phyloP scores from a whole-genome alignment of 768 basidiomycete species.

The Leccinum fibrillosum region DNA sequence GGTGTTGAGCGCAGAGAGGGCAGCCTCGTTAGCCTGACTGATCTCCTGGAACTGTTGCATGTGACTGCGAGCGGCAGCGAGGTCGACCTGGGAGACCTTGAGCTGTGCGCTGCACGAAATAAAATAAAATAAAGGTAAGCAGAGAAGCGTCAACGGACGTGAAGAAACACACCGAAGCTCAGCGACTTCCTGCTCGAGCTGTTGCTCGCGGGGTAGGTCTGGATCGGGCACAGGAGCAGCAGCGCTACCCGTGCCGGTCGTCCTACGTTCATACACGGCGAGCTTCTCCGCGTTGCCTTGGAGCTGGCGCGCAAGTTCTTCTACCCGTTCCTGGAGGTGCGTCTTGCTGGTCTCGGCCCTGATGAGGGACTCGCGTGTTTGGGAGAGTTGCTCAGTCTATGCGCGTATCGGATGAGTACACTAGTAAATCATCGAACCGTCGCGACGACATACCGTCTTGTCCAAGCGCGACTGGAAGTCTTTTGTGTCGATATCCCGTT shows the following conservation, averaged over 20 bases:
- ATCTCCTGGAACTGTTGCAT: constrained; percentile 86
- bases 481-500: constrained; percentile 77
- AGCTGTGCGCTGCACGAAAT: constrained; percentile 53
- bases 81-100: constrained; percentile 75
- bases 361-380: constrained; percentile 66
- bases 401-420: constrained; percentile 10
- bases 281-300: constrained; percentile 83
- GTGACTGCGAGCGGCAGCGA: constrained; percentile 65
- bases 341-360: constrained; percentile 76
- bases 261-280: constrained; percentile 77
- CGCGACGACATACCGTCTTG: constrained; percentile 49
- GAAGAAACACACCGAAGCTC: constrained; percentile 63
- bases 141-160: background rate
- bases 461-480: constrained; percentile 74
- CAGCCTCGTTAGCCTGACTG: constrained; percentile 76
- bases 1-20: constrained; percentile 61
- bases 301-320: constrained; percentile 48
- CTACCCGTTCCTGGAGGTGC: constrained; percentile 66
- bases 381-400: constrained; percentile 62
- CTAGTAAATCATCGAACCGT: background rate
- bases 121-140: background rate
- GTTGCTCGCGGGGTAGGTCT: constrained; percentile 65
- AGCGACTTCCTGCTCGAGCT: constrained; percentile 80
- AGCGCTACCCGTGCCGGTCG: constrained; percentile 31
- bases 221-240: constrained; percentile 37